Base-by-base conservation (phyloP, 352 stramenopile genomes). In the Pythium rishiriense region DNA sequence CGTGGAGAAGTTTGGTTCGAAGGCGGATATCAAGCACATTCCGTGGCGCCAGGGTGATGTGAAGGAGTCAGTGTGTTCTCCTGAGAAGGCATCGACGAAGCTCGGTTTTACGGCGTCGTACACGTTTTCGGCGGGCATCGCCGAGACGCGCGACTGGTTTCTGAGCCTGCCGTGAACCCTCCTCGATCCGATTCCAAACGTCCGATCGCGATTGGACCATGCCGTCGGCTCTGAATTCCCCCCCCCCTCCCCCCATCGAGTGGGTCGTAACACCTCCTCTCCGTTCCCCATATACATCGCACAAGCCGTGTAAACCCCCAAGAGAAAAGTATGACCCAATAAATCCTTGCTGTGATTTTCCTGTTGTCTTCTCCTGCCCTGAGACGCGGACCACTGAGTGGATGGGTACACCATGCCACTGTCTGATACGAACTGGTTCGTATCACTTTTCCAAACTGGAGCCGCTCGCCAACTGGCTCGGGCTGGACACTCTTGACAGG, bases 141-240 rank as follows among this genome's bases (percentile, higher is more conserved):
- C 67, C 12, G 80, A 88, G 55, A 92, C 85, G 17, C 84, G 85
- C 52, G 80, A 92, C 69, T 94, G 85, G 85, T 91, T 94, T 70
- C 58, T 91, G 28, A 58, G 61, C 12, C 47, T 41, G 17, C 22
- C 26, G 12, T 66, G 60, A 15, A 46, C n/a, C n/a, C n/a, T n/a
- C n/a, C n/a, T n/a, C n/a, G n/a, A n/a, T n/a, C n/a, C n/a, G n/a
- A n/a, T n/a, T n/a, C n/a, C n/a, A n/a, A n/a, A n/a, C n/a, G n/a
- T n/a, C n/a, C n/a, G n/a, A n/a, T n/a, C n/a, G n/a, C n/a, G n/a
- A n/a, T n/a, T n/a, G n/a, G n/a, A n/a, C n/a, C n/a, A n/a, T 46
- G n/a, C 39, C 19, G 39, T 46, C 8, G 39, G 12, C 39, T 46
- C 31, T 37, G 6, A 53, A n/a, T n/a, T n/a, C n/a, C n/a, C n/a